Evolutionary conservation across 768 basidiomycete genomes (phyloP).

Genomic region (Tephrocybe rancida): DNA sequence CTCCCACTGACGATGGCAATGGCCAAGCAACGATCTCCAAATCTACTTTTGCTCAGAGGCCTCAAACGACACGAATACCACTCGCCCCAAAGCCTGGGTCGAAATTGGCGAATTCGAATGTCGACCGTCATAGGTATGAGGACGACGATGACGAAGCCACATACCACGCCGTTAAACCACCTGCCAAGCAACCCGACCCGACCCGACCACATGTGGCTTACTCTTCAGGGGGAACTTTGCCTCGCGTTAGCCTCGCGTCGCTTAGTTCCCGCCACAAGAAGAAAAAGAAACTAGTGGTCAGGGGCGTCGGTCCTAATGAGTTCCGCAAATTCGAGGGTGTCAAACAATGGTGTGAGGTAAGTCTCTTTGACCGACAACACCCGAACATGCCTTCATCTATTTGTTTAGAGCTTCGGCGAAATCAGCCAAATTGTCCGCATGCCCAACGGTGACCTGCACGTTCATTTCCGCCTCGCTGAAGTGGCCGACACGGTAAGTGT

Average conservation of each 20-base stretch:
- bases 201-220: slow-evolving; percentile 39
- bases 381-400: background rate
- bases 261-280: slow-evolving; percentile 44
- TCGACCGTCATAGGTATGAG: slow-evolving; percentile 16
- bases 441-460: slow-evolving; percentile 78
- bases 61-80: slow-evolving; percentile 27
- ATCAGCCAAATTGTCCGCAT: slow-evolving; percentile 70
- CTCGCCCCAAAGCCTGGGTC: slow-evolving; percentile 32
- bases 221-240: slow-evolving; percentile 30
- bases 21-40: slow-evolving; percentile 10
- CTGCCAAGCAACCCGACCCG: slow-evolving; percentile 16
- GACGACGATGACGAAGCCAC: slow-evolving; percentile 31
- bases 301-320: slow-evolving; percentile 66
- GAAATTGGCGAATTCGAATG: slow-evolving; percentile 20
- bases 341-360: slow-evolving; percentile 77
- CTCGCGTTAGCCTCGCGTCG: slow-evolving; percentile 39
- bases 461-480: slow-evolving; percentile 73
- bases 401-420: slow-evolving; percentile 69
- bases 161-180: slow-evolving; percentile 11
- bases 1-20: slow-evolving; percentile 17
- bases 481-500: slow-evolving; percentile 77
- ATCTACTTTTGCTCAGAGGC: slow-evolving; percentile 8
- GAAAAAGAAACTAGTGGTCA: slow-evolving; percentile 69
- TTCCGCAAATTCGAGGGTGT: slow-evolving; percentile 65
- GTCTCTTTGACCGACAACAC: slow-evolving; percentile 15